A percentile compares a stretch with the other conserved stretches of the same genome.
Evolutionary conservation across 352 stramenopile species (phyloP).

Genomic region (Phytophthora pini): DNA sequence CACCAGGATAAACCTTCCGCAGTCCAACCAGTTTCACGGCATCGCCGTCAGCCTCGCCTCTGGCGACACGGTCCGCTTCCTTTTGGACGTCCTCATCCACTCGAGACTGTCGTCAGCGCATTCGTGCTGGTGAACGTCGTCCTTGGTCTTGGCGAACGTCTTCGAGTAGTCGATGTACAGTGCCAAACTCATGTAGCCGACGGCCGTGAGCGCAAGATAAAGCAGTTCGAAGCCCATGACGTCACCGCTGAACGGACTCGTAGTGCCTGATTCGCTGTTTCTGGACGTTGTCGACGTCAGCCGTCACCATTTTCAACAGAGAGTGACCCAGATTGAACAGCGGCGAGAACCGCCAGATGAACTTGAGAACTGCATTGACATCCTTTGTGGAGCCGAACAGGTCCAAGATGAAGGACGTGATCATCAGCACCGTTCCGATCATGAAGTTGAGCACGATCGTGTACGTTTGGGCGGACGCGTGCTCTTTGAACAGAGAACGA

Average conservation of each 20-base stretch:
- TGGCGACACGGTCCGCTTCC: slow-evolving; percentile 43
- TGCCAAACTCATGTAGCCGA: slow-evolving; percentile 41
- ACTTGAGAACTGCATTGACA: slow-evolving; percentile 58
- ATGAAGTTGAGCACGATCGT: slow-evolving; percentile 72
- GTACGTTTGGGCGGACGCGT: slow-evolving; percentile 59
- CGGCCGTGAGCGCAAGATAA: slow-evolving; percentile 50
- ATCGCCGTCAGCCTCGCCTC: slow-evolving; percentile 30
- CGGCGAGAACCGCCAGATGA: slow-evolving; percentile 72
- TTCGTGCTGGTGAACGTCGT: slow-evolving; percentile 28
- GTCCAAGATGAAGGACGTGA: slow-evolving; percentile 57
- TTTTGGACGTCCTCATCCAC: slow-evolving; percentile 55
- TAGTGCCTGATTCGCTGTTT: background rate
- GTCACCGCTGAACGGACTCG: slow-evolving; percentile 47
- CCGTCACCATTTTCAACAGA: slow-evolving; percentile 34
- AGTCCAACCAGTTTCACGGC: slow-evolving; percentile 58
- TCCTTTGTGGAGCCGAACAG: slow-evolving; percentile 43
- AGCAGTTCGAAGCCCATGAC: slow-evolving; percentile 58
- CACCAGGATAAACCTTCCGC: slow-evolving; percentile 77
- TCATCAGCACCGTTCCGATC: slow-evolving; percentile 58
- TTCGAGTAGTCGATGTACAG: slow-evolving; percentile 63
- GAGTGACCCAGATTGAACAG: slow-evolving; percentile 49
- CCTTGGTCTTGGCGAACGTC: slow-evolving; percentile 62
- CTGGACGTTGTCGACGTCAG: slow-evolving; percentile 25
- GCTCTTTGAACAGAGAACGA: slow-evolving; percentile 67
- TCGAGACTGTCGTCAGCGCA: slow-evolving; percentile 27